Percentiles rank a stretch among this genome's conserved stretches.
Conservation (phyloP, 1,139 yeast species). For the Zygosaccharomyces pseudobailii region DNA sequence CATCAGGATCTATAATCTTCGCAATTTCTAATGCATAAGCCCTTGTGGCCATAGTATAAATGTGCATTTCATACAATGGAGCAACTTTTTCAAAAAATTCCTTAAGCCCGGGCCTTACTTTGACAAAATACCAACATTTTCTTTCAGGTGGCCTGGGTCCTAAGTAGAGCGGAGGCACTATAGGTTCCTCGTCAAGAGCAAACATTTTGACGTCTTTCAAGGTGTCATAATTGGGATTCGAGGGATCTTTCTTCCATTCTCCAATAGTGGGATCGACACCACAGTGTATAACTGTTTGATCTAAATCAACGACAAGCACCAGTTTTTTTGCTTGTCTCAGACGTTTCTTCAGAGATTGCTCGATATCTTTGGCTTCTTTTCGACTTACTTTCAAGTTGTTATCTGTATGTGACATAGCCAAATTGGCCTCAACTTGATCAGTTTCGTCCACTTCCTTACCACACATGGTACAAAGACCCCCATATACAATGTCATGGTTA, state of each 20-base stretch:
- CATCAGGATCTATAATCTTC: slow-evolving; percentile 84
- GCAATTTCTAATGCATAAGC: slow-evolving; percentile 91
- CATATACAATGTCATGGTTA: slow-evolving; percentile 90
- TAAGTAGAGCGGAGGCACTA: slow-evolving; percentile 49
- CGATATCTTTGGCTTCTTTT: slow-evolving; percentile 83
- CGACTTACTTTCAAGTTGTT: slow-evolving; percentile 79
- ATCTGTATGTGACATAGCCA: slow-evolving; percentile 82
- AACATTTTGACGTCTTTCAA: slow-evolving; percentile 78
- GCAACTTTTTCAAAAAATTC: slow-evolving; percentile 64
- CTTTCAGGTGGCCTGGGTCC: slow-evolving; percentile 55
- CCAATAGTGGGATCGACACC: slow-evolving; percentile 97
- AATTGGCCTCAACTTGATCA: slow-evolving; percentile 69
- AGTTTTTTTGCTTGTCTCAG: slow-evolving; percentile 61
- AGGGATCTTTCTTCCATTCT: slow-evolving; percentile 87
- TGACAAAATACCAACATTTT: slow-evolving; percentile 83
- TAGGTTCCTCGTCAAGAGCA: slow-evolving; percentile 69
- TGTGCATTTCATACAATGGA: slow-evolving; percentile 78
- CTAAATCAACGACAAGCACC: slow-evolving; percentile 90
- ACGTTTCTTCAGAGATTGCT: slow-evolving; percentile 57
- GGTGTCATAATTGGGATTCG: slow-evolving; percentile 78
- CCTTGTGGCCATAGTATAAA: slow-evolving; percentile 98
- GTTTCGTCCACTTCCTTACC: slow-evolving; percentile 82
- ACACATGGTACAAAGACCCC: slow-evolving; percentile 92
- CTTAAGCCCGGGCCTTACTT: slow-evolving; percentile 80
- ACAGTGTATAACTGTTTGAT: slow-evolving; percentile 96